Conservation (phyloP, 176 grass and related monocot species). For the Hyparrhenia diplandra region DNA sequence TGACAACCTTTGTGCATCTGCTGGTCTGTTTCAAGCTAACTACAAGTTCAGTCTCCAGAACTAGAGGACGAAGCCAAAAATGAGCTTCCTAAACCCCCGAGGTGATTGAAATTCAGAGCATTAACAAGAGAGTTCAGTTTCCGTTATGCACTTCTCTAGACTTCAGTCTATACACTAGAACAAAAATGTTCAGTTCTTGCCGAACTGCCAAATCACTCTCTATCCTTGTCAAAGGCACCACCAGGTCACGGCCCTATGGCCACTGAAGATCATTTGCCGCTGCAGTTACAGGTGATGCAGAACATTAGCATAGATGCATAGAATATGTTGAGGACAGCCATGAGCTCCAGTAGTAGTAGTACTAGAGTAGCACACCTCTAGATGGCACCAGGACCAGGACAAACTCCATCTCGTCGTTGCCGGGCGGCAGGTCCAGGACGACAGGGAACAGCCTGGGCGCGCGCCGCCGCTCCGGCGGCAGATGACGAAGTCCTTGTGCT, state of each 20-base stretch:
- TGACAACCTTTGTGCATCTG: not conserved
- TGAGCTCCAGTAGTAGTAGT: not conserved
- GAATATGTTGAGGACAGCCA: not conserved
- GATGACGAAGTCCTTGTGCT: conserved; percentile 33
- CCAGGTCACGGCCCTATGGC: not conserved
- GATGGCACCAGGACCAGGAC: conserved; percentile 31
- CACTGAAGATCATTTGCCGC: conserved; percentile 2
- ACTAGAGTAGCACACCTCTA: conserved; percentile 10
- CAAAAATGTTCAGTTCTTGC: not conserved
- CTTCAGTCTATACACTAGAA: not conserved
- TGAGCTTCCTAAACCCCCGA: not conserved
- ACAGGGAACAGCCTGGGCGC: conserved; percentile 31
- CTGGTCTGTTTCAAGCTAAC: not conserved
- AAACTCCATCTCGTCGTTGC: conserved; percentile 49
- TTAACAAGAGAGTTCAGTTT: conserved; percentile 5
- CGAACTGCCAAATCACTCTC: not conserved
- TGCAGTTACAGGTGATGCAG: not conserved
- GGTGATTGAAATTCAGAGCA: not conserved
- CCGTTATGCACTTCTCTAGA: not conserved
- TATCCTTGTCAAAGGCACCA: not conserved
- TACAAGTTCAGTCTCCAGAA: not conserved
- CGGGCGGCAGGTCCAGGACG: conserved; percentile 49
- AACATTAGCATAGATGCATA: not conserved
- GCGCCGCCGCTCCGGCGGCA: conserved; percentile 28
- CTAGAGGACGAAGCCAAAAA: not conserved